Base-by-base conservation (phyloP, 345 rosid genomes). In the Raphanus sativus region DNA sequence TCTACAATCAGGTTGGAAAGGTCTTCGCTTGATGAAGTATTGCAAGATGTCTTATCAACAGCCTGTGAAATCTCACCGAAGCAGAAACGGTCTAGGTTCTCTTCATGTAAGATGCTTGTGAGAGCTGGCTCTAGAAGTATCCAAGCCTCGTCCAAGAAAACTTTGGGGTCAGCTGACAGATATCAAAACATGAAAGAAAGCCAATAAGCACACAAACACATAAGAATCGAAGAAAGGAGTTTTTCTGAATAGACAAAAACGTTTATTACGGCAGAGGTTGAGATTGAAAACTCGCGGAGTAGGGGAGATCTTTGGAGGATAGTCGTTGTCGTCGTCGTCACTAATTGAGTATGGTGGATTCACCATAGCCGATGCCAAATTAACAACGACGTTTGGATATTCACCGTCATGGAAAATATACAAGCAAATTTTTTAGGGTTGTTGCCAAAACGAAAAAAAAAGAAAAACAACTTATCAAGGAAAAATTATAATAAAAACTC, bases 121-220 rank as follows among this genome's bases (percentile, higher is more conserved):
- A 33, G 36, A 33, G 36, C 36, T 33, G 36, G 64, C 33, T 55
- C 21, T 56, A 70, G 13, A 6, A 11, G 9, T n/a, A 0, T 2
- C 74, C 74, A 70, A 33, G 74, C 74, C n/a, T 34, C 0, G 7
- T 70, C 33, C 74, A 70, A 21, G 38, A 1, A 26, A 29, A 61
- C 3, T 30, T 61, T 13, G 24, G 10, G 65, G 21, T 61, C 65
- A 29, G 21, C 38, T 61, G 54, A 2, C 7, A 61, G 17, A 13
- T 61, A 61, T 29, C 30, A 28, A 28, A 28, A 28, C 30, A 21
- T 21, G 21, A 21, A 21, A 6, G 33, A 25, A 25, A 25, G 32
- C 33, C 32, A 26, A 4, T 25, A 25, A 30, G 21, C 8, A 2
- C 33, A 59, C 16, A 28, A 59, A 25, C 16, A 59, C 62, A 42